Evolutionary conservation across 345 rosid species (phyloP).

Genomic region (Cardamine occulta): DNA sequence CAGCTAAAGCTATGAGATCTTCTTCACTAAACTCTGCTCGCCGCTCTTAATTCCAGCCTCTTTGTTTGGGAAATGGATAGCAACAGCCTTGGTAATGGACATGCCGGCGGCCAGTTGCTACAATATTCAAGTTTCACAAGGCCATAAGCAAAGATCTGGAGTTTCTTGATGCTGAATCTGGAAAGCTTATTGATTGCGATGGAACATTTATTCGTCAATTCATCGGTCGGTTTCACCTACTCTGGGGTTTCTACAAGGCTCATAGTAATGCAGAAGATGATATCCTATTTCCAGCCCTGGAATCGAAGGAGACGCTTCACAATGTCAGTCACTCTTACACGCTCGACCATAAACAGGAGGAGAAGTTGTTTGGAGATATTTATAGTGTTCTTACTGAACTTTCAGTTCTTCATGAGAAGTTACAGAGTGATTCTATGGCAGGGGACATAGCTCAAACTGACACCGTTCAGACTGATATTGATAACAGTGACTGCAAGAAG

Average conservation of each 20-base stretch:
- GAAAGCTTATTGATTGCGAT: constrained; percentile 74
- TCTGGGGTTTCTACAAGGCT: constrained; percentile 94
- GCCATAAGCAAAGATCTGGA: constrained; percentile 91
- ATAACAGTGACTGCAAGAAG: constrained; percentile 43
- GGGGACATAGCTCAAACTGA: constrained; percentile 44
- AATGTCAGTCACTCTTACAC: constrained; percentile 95
- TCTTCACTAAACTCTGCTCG: constrained; percentile 63
- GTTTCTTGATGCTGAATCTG: constrained; percentile 85
- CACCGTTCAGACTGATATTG: constrained; percentile 37
- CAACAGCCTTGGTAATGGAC: constrained; percentile 52
- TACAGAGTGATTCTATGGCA: constrained; percentile 41
- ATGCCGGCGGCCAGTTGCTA: constrained; percentile 79
- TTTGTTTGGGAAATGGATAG: constrained; percentile 79
- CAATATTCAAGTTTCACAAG: constrained; percentile 87
- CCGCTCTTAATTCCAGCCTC: constrained; percentile 85
- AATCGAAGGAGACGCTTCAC: constrained; percentile 91
- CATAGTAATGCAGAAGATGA: constrained; percentile 98
- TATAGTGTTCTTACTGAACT: constrained; percentile 70
- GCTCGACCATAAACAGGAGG: constrained; percentile 92
- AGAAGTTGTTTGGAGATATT: constrained; percentile 84
- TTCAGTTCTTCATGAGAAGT: constrained; percentile 58
- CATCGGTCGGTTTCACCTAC: constrained; percentile 77
- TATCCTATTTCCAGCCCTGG: constrained; percentile 89
- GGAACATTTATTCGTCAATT: constrained; percentile 73
- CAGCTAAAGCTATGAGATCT: constrained; percentile 74